A percentile compares a stretch with the other conserved stretches of the same genome.
phyloP scores from a whole-genome alignment of 148 eudicot genomes.

The Vaccinium darrowii region DNA sequence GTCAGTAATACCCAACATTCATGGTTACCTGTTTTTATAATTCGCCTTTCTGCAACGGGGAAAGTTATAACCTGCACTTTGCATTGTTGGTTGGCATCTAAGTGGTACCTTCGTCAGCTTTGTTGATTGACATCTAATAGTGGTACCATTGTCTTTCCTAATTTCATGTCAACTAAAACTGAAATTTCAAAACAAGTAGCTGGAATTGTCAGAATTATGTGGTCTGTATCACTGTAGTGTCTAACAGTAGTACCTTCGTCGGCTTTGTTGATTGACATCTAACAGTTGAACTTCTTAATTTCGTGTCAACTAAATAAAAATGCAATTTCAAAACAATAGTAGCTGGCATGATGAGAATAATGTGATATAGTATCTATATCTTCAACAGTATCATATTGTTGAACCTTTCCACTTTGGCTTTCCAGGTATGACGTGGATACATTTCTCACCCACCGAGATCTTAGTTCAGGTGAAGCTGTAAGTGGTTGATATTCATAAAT shows the following conservation, averaged over 20 bases:
- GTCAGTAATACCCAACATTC: background rate
- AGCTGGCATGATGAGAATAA: background rate
- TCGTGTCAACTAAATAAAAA: background rate
- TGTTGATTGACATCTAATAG: background rate
- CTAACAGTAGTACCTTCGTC: too few relatives aligned
- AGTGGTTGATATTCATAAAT: conserved; percentile 30
- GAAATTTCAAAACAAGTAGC: background rate
- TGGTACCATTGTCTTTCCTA: background rate
- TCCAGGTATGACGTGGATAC: conserved; percentile 88
- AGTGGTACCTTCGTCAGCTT: background rate
- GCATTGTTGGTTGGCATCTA: background rate
- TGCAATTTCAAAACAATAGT: background rate
- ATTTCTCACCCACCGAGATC: conserved; percentile 63
- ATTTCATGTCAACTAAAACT: background rate
- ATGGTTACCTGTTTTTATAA: background rate
- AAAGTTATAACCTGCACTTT: background rate
- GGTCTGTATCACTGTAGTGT: background rate
- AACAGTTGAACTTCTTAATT: background rate
- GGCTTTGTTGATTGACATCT: conserved; percentile 5
- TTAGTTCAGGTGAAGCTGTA: conserved; percentile 72
- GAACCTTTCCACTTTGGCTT: conserved; percentile 8
- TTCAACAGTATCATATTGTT: background rate
- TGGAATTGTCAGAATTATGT: background rate
- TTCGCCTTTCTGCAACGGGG: background rate
- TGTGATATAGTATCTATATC: too few relatives aligned